These are phyloP conservation scores for Peronosclerospora sorghi DNA, from an alignment of 352 stramenopile species.

Conservation along the genomic window DNA sequence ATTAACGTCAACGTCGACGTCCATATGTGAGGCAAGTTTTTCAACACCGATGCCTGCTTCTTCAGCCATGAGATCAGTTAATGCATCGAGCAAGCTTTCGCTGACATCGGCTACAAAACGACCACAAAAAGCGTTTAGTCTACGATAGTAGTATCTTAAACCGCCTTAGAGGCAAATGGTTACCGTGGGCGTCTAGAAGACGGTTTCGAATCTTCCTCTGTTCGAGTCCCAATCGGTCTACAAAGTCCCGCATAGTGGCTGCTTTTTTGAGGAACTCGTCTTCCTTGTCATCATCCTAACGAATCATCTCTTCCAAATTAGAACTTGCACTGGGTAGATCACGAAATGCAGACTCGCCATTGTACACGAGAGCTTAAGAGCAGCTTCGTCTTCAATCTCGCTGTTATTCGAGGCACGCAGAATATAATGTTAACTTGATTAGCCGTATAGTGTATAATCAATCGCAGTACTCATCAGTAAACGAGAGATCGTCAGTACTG, in stretches of 20 bases:
- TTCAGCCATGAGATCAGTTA: conserved; percentile 32
- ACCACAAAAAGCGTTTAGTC: conserved; percentile 6
- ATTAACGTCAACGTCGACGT: conserved; percentile 16
- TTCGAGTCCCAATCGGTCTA: conserved; percentile 14
- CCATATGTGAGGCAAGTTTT: conserved; percentile 23
- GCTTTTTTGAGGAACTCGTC: conserved; percentile 17
- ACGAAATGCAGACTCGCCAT: too few species aligned
- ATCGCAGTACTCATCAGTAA: conserved; percentile 17
- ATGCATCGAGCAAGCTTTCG: conserved; percentile 28
- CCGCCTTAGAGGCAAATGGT: background rate
- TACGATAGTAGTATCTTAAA: conserved; percentile 1
- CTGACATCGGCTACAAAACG: conserved; percentile 24
- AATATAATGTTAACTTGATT: background rate
- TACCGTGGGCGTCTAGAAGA: conserved; percentile 31
- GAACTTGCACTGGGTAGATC: background rate
- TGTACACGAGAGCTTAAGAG: conserved; percentile 10
- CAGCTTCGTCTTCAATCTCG: conserved; percentile 13
- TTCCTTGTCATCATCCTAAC: conserved; percentile 22
- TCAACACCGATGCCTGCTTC: conserved; percentile 31
- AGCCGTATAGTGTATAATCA: background rate
- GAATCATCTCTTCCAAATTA: background rate
- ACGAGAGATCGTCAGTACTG: conserved; percentile 2
- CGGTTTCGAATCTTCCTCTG: conserved; percentile 16
- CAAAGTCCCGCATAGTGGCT: conserved; percentile 15
- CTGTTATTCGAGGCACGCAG: conserved; percentile 1